Evolutionary conservation across 352 stramenopile genomes (phyloP), one percentile per base, ranked within the genome.

Genomic region (Phytophthora sp.): DNA sequence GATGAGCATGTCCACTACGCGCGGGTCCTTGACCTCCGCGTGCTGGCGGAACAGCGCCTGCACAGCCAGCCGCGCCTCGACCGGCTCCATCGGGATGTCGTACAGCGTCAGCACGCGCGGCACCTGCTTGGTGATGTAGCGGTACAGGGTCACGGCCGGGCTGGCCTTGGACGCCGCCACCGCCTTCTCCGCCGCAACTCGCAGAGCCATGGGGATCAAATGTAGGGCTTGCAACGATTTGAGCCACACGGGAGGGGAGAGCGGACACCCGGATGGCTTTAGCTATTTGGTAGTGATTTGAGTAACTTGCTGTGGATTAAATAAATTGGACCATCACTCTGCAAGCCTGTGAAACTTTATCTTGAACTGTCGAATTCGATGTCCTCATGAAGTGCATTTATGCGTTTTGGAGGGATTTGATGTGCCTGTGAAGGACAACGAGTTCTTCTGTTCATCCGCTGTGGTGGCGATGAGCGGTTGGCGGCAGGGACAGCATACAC

Each of bases 21-120:
- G 90, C 31, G 80, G 75, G 84, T 99, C 96, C 73, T 98, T 98
- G 24, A 99, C 81, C 61, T 97, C 71, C 36, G 84, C 85, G 73
- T 99, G 93, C 66, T 98, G 86, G 51, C 96, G 88, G 82, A 99
- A 99, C n/a, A 98, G 84, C 31, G 84, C 81, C 67, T 97, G 93
- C 39, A 99, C 88, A 7, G 91, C 81, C 51, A 91, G 49, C 20
- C 93, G 91, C 59, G 93, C 96, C 69, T 97, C 84, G 9, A 74
- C 52, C 23, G 90, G 90, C 73, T 96, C 89, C 90, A 99, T 97
- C 38, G 98, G 84, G 61, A 99, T 97, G 77, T 99, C 97, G 77
- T 99, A 99, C 60, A 99, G 94, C 74, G 92, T 98, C 52, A 99
- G 80, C 62, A 99, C 92, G 57, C 96, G 95, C 54, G 97, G 97